phyloP scores from a whole-genome alignment of 176 grass and related monocot genomes.

The Cymbopogon citratus region DNA sequence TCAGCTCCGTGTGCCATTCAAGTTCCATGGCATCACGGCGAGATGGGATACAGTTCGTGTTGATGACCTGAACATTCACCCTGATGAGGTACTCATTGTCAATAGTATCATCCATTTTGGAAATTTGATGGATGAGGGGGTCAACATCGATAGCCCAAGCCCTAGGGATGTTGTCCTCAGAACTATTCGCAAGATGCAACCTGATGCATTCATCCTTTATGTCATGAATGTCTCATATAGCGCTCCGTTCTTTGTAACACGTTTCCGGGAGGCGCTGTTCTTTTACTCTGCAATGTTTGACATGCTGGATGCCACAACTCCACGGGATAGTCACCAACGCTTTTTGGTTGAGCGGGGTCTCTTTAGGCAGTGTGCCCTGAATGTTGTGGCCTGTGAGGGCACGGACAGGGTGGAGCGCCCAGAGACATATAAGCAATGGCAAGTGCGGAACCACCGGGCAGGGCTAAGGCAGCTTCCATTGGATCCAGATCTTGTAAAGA shows the following conservation, averaged over 20 bases:
- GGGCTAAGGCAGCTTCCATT: neutral
- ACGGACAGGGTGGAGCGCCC: neutral
- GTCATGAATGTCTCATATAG: neutral
- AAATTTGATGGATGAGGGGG: slow-evolving; percentile 32
- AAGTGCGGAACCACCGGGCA: slow-evolving; percentile 33
- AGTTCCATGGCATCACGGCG: slow-evolving; percentile 30
- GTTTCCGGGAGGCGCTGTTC: slow-evolving; percentile 40
- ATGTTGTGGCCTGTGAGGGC: neutral
- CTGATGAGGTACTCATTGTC: slow-evolving; percentile 38
- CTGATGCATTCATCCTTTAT: too few relatives aligned
- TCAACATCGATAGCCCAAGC: neutral
- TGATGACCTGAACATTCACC: slow-evolving; percentile 21
- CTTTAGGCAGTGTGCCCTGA: neutral
- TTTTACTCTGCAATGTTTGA: slow-evolving; percentile 31
- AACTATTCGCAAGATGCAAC: too few relatives aligned
- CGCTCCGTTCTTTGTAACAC: slow-evolving; percentile 38
- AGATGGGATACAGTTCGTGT: slow-evolving; percentile 29
- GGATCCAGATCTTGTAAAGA: neutral
- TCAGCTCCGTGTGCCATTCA: slow-evolving; percentile 28
- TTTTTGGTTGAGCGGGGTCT: neutral
- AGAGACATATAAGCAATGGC: slow-evolving; percentile 82
- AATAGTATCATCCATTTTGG: slow-evolving; percentile 26
- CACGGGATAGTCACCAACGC: neutral
- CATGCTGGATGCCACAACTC: slow-evolving; percentile 19
- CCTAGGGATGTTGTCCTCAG: too few relatives aligned